Conservation (phyloP, 2,329 filamentous ascomycete species). For the Fusarium buharicum region DNA sequence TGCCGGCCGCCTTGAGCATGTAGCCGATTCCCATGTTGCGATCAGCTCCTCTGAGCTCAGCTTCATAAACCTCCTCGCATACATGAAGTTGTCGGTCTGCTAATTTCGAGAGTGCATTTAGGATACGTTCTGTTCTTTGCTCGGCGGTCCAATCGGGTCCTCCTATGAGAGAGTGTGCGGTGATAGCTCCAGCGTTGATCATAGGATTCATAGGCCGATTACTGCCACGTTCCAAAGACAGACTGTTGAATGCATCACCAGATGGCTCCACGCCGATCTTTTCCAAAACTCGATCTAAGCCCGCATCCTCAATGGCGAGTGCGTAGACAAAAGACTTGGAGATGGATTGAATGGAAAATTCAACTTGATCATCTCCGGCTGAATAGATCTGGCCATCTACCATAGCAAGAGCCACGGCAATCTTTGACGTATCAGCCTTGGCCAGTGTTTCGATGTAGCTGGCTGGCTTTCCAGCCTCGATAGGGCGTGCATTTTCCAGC, state of each 20-base stretch:
- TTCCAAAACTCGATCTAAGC: conserved; percentile 49
- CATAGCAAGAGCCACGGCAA: conserved; percentile 53
- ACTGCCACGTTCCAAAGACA: conserved; percentile 46
- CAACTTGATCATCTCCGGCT: conserved; percentile 51
- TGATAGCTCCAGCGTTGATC: conserved; percentile 52
- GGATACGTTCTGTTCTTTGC: conserved; percentile 51
- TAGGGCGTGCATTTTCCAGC: conserved; percentile 48
- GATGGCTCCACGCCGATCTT: conserved; percentile 56
- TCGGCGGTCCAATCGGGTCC: conserved; percentile 48
- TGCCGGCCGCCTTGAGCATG: conserved; percentile 55
- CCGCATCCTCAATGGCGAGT: conserved; percentile 53
- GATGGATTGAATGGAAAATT: conserved; percentile 56
- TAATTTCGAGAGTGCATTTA: conserved; percentile 49
- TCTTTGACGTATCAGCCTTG: conserved; percentile 52
- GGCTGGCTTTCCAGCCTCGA: conserved; percentile 48
- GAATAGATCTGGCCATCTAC: conserved; percentile 55
- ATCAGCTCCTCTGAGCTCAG: conserved; percentile 50
- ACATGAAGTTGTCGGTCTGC: conserved; percentile 51
- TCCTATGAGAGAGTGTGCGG: conserved; percentile 48
- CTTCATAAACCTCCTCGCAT: conserved; percentile 53
- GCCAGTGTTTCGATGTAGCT: conserved; percentile 54
- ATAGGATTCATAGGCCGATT: conserved; percentile 52
- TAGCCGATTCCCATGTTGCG: conserved; percentile 53
- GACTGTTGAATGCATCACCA: conserved; percentile 52
- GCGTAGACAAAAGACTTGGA: conserved; percentile 56